Percentiles rank a stretch among this genome's conserved stretches.
Conservation (phyloP, 2,329 filamentous ascomycete genomes). For the Byssothecium circinans region DNA sequence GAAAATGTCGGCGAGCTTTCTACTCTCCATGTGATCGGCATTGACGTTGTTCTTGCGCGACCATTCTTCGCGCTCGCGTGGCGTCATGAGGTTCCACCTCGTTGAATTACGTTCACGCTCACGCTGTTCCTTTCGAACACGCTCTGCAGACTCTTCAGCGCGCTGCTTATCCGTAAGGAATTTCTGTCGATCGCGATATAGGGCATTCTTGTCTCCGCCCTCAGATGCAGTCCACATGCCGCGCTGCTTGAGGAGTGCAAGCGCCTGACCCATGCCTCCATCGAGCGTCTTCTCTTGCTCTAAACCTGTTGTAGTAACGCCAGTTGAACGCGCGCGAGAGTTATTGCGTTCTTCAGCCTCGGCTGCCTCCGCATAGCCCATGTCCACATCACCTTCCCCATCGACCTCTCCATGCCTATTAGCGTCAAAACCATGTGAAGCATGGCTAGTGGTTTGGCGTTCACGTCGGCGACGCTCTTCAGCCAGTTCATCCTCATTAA, state of each 20-base stretch:
- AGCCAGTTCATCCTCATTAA: constrained; percentile 32
- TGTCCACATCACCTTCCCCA: constrained; percentile 57
- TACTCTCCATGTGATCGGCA: constrained; percentile 82
- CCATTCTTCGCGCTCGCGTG: constrained; percentile 87
- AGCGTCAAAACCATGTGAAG: constrained; percentile 26
- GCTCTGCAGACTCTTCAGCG: constrained; percentile 79
- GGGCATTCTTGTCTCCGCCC: constrained; percentile 64
- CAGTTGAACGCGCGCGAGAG: constrained; percentile 44
- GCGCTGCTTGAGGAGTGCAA: constrained; percentile 81
- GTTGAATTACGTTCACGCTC: constrained; percentile 85
- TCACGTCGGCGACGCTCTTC: constrained; percentile 55
- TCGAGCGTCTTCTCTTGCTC: constrained; percentile 83
- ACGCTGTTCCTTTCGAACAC: constrained; percentile 75
- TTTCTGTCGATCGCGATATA: constrained; percentile 69
- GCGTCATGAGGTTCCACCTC: constrained; percentile 82
- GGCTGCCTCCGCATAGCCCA: constrained; percentile 57
- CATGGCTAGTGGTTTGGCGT: constrained; percentile 44
- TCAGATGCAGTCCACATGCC: constrained; percentile 72
- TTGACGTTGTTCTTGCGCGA: constrained; percentile 84
- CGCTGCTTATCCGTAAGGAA: constrained; percentile 79
- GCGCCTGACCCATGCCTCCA: constrained; percentile 76
- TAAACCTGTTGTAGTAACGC: constrained; percentile 67
- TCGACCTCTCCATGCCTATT: constrained; percentile 38
- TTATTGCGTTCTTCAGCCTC: constrained; percentile 49
- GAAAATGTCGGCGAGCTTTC: constrained; percentile 82